Evolutionary conservation across 2,329 filamentous ascomycete genomes (phyloP).

Genomic region (Lanzia echinophila): DNA sequence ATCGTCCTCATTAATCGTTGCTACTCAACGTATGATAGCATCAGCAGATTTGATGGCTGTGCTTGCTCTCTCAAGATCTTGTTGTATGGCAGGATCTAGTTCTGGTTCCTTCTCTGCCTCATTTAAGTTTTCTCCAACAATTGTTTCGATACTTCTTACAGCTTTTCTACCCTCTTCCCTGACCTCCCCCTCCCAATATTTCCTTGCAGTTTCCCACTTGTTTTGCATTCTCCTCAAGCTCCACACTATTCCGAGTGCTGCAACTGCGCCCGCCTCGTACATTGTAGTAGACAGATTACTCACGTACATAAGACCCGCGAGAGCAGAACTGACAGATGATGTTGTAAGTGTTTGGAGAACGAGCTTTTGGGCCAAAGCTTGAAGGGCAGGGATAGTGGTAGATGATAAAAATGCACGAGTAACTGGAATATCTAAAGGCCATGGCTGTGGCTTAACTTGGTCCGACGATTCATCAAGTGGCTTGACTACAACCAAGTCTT

Average conservation of each 20-base stretch:
- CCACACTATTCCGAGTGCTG: slow-evolving; percentile 53
- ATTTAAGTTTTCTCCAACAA: slow-evolving; percentile 33
- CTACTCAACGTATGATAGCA: slow-evolving; percentile 4
- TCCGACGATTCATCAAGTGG: slow-evolving; percentile 18
- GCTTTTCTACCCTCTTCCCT: slow-evolving; percentile 60
- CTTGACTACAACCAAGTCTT: slow-evolving; percentile 17
- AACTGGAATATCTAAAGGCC: slow-evolving; percentile 68
- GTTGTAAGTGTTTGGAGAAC: slow-evolving; percentile 67
- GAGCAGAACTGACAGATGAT: slow-evolving; percentile 51
- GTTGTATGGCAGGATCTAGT: neutral
- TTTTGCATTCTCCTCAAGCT: slow-evolving; percentile 53
- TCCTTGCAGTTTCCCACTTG: slow-evolving; percentile 54
- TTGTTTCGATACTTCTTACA: slow-evolving; percentile 49
- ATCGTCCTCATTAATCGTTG: slow-evolving; percentile 1
- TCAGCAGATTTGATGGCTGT: slow-evolving; percentile 4
- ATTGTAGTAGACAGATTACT: slow-evolving; percentile 46
- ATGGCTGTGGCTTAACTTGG: slow-evolving; percentile 34
- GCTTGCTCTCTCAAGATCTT: slow-evolving; percentile 3
- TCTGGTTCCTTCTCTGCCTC: slow-evolving; percentile 4
- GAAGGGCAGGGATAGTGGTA: slow-evolving; percentile 63
- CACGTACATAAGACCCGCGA: slow-evolving; percentile 51
- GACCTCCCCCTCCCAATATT: slow-evolving; percentile 61
- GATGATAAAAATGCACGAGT: slow-evolving; percentile 60
- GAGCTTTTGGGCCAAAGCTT: slow-evolving; percentile 65
- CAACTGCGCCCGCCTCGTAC: slow-evolving; percentile 57